A percentile compares a stretch with the other conserved stretches of the same genome.
phyloP scores from a whole-genome alignment of 768 basidiomycete species.

The Boletus fagicola region DNA sequence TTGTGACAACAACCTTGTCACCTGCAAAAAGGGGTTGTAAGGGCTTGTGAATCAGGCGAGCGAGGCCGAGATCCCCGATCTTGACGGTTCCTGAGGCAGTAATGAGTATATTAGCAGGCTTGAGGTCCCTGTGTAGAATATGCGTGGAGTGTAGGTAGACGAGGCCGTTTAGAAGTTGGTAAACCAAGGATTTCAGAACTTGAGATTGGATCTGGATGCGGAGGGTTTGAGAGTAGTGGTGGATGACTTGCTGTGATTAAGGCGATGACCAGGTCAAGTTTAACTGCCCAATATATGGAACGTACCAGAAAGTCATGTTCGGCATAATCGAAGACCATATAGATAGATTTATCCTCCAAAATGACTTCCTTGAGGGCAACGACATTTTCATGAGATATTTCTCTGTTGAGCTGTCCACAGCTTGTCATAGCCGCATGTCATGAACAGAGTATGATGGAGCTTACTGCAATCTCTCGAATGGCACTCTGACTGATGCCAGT shows the following conservation, averaged over 20 bases:
- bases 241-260: slow-evolving; percentile 85
- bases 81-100: slow-evolving; percentile 87
- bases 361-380: slow-evolving; percentile 93
- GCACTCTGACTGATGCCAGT: slow-evolving; percentile 98
- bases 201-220: slow-evolving; percentile 70
- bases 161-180: slow-evolving; percentile 92
- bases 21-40: slow-evolving; percentile 89
- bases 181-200: slow-evolving; percentile 89
- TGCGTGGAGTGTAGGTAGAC: slow-evolving; percentile 93
- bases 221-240: slow-evolving; percentile 91
- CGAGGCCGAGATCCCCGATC: slow-evolving; percentile 97
- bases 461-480: slow-evolving; percentile 91
- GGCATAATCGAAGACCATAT: slow-evolving; percentile 99
- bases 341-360: slow-evolving; percentile 96
- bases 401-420: slow-evolving; percentile 69
- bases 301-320: slow-evolving; percentile 96
- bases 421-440: slow-evolving; percentile 8
- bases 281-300: slow-evolving; percentile 1
- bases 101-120: slow-evolving; percentile 98
- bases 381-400: slow-evolving; percentile 88
- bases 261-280: background rate
- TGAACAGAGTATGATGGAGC: slow-evolving; percentile 24
- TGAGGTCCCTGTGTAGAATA: slow-evolving; percentile 95
- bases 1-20: slow-evolving; percentile 98
- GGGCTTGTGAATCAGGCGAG: slow-evolving; percentile 86